A percentile compares a stretch with the other conserved stretches of the same genome.
phyloP scores from a whole-genome alignment of 257 asterid genomes.

The Solanum dulcamara region DNA sequence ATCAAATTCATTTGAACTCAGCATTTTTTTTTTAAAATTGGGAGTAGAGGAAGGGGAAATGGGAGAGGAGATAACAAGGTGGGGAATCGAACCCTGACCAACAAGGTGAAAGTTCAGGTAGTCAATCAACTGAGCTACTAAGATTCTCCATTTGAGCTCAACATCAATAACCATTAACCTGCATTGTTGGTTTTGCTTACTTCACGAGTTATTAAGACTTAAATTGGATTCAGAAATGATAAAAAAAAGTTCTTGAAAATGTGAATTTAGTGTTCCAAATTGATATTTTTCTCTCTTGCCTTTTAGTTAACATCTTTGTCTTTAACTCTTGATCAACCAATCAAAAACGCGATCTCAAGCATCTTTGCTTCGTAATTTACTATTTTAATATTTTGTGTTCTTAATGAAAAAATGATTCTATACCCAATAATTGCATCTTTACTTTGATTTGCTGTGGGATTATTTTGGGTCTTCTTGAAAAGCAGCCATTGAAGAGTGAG shows the following conservation, averaged over 20 bases:
- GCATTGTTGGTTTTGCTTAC: background rate
- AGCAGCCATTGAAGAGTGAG: slow-evolving; percentile 13
- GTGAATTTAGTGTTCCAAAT: background rate
- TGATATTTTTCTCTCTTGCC: background rate
- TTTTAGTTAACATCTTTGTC: background rate
- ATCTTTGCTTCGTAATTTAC: background rate
- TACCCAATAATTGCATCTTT: background rate
- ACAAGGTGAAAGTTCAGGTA: background rate
- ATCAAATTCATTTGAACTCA: background rate
- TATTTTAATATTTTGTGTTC: background rate
- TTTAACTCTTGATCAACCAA: background rate
- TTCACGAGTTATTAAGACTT: background rate
- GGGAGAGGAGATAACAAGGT: background rate
- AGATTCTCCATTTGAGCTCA: background rate
- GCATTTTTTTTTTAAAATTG: background rate
- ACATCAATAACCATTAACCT: background rate
- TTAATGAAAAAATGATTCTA: background rate
- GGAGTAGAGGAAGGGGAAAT: background rate
- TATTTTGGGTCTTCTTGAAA: slow-evolving; percentile 35
- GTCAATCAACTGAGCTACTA: background rate
- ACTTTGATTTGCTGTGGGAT: background rate
- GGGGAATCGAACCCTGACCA: background rate
- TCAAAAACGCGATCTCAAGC: background rate
- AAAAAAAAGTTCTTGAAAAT: background rate
- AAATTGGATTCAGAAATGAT: background rate